Evolutionary conservation across 1,284 basidiomycete species (phyloP).

Genomic region (Microbotryomycetes sp.): DNA sequence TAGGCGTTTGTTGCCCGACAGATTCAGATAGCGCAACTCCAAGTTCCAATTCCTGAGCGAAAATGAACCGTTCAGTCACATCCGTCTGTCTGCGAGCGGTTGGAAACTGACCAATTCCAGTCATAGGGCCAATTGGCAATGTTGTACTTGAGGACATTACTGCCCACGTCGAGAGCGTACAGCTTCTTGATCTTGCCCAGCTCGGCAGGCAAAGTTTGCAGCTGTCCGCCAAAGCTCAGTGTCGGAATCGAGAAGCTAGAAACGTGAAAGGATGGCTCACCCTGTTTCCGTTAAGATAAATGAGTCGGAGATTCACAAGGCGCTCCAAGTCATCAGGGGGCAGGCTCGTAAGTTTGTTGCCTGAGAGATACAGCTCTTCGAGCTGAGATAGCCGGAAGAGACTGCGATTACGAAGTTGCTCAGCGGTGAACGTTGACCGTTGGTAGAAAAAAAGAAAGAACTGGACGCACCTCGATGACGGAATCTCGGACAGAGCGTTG

Average conservation of each 20-base stretch:
- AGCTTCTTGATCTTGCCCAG: constrained; percentile 74
- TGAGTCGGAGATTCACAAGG: constrained; percentile 57
- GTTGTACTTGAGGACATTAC: constrained; percentile 93
- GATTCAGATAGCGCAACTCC: constrained; percentile 79
- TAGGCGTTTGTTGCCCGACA: constrained; percentile 80
- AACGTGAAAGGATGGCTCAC: neutral
- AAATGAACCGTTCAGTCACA: constrained; percentile 11
- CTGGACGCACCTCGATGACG: constrained; percentile 48
- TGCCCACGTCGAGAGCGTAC: constrained; percentile 83
- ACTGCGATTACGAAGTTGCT: too few relatives aligned
- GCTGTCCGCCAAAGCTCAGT: constrained; percentile 24
- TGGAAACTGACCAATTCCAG: constrained; percentile 82
- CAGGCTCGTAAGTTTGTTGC: constrained; percentile 83
- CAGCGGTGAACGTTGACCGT: too few relatives aligned
- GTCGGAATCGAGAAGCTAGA: neutral
- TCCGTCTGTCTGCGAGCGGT: neutral
- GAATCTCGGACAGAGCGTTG: constrained; percentile 90
- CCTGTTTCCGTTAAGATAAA: constrained; percentile 92
- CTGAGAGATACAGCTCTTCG: constrained; percentile 84
- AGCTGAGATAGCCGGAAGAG: constrained; percentile 62
- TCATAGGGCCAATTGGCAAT: constrained; percentile 99
- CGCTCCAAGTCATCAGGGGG: constrained; percentile 79
- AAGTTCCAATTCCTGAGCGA: constrained; percentile 87
- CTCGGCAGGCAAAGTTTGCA: constrained; percentile 87
- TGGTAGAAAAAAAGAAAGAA: neutral